Conservation (phyloP, 164 flowering plant genomes). For the Sextonia rubra region DNA sequence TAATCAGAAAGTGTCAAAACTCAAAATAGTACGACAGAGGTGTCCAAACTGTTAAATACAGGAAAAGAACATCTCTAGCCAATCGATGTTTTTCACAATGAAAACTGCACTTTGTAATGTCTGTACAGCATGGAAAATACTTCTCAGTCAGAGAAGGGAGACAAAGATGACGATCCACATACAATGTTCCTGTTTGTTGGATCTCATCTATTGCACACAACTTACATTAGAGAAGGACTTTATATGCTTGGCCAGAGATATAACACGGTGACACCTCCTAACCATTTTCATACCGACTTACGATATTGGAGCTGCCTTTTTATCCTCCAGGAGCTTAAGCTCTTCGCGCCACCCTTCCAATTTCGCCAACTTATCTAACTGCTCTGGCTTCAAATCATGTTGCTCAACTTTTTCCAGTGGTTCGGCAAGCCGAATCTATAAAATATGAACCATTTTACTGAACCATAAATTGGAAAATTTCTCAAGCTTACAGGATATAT, state of each 20-base stretch:
- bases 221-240: neutral
- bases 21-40: no score
- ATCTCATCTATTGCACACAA: neutral
- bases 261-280: neutral
- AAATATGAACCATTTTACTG: neutral
- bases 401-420: conserved; percentile 39
- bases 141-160: neutral
- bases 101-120: no score
- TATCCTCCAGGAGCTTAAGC: conserved; percentile 49
- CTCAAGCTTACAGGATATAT: no score
- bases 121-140: neutral
- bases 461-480: neutral
- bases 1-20: no score
- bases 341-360: conserved; percentile 57
- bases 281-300: conserved; percentile 13
- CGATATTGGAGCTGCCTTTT: conserved; percentile 26
- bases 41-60: no score
- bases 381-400: conserved; percentile 51
- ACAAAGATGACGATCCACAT: neutral
- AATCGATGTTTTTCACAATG: no score
- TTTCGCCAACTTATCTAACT: conserved; percentile 52
- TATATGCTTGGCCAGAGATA: neutral
- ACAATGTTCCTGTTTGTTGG: neutral
- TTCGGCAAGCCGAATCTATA: conserved; percentile 72
- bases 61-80: no score